Conservation (phyloP, 495 filamentous ascomycete species). For the Tetracladium marchalianum region DNA sequence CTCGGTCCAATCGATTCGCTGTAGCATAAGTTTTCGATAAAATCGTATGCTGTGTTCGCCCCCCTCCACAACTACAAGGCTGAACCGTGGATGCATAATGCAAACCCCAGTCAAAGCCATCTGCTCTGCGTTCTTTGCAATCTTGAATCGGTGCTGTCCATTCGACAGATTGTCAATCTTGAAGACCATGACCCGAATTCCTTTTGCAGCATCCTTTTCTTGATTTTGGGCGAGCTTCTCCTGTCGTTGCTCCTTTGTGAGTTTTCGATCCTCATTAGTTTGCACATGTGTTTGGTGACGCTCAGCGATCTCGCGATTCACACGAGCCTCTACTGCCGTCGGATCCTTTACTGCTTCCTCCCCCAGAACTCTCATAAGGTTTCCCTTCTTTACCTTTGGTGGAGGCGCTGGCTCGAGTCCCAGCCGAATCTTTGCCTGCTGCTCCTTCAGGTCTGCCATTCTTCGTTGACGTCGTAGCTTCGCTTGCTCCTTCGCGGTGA, state of each 20-base stretch:
- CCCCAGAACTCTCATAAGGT: constrained; percentile 95
- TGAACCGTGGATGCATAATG: constrained; percentile 80
- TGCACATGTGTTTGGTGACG: constrained; percentile 66
- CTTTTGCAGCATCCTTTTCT: constrained; percentile 77
- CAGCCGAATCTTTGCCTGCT: constrained; percentile 88
- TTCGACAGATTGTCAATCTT: constrained; percentile 80
- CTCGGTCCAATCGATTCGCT: constrained; percentile 92
- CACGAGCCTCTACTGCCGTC: constrained; percentile 90
- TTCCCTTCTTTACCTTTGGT: constrained; percentile 90
- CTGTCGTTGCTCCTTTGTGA: constrained; percentile 80
- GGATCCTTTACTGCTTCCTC: constrained; percentile 97
- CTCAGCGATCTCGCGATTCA: constrained; percentile 82
- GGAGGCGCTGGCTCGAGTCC: constrained; percentile 82
- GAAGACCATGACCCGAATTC: constrained; percentile 76
- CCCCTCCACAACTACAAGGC: constrained; percentile 84
- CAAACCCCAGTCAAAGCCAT: constrained; percentile 76
- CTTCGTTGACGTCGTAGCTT: constrained; percentile 86
- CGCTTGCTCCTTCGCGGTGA: constrained; percentile 82
- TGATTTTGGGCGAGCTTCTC: constrained; percentile 81
- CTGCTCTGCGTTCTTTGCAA: constrained; percentile 85
- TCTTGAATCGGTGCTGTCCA: constrained; percentile 85
- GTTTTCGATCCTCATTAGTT: constrained; percentile 76
- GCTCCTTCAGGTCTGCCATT: constrained; percentile 86
- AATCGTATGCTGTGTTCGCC: constrained; percentile 67
- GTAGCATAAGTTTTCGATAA: constrained; percentile 84